Base-by-base conservation (phyloP, 768 basidiomycete genomes). In the Pleurotus eryngii region DNA sequence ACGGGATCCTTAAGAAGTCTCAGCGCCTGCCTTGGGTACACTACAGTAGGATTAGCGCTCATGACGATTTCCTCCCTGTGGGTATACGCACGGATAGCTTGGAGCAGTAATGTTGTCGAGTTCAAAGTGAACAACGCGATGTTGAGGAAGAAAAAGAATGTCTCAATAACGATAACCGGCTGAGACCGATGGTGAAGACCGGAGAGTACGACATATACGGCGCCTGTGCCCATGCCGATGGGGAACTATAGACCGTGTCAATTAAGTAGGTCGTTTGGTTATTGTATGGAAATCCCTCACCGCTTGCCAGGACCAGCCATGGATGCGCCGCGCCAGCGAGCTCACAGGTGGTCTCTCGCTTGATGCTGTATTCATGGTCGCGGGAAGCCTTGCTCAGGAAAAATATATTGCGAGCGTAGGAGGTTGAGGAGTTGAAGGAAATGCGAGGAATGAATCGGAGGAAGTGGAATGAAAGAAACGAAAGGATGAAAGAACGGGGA, bases 261-360 rank as follows among this genome's bases (percentile, higher is more conserved):
- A 3, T 35, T 35, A 17, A 14, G 17, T 14, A 17, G 22, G 18
- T 18, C 12, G 1, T 3, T 9, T 26, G 27, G 2, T 20, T 24
- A 55, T 7, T 26, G 11, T 15, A 11, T n/a, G 3, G 38, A 4
- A 54, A 22, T 24, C 15, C 71, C 76, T 35, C 61, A 80, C 78
- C 55, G 76, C 77, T 64, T 80, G 77, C 78, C 79, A 79, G 38
- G 75, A 71, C 78, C 78, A 79, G 47, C 78, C 76, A 64, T 80
- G 78, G 46, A 80, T 76, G 18, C 78, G 70, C 26, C 75, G 66
- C 12, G 74, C 75, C n/a, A 78, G 61, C 8, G 64, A 43, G 60
- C 71, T 71, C 40, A 73, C 76, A 46, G 66, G 61, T 1, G 57
- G 55, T 30, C 38, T 56, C 26, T 54, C 51, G 17, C 38, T 39